Evolutionary conservation across 106 monocot genomes (phyloP).

Genomic region (Narthecium ossifragum): DNA sequence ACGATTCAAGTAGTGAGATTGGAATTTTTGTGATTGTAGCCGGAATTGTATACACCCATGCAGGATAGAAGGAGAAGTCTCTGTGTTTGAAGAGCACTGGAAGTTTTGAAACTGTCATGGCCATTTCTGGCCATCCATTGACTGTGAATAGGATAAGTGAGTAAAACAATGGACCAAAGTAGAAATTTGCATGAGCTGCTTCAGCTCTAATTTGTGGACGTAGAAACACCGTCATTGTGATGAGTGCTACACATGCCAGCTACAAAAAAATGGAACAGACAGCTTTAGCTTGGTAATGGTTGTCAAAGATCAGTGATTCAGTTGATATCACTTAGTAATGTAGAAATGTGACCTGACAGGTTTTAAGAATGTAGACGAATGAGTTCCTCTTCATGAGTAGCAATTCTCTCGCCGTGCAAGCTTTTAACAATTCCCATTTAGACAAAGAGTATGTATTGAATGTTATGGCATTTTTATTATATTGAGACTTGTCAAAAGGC

Average conservation of each 20-base stretch:
- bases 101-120: constrained; percentile 59
- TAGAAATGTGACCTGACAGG: constrained; percentile 34
- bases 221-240: constrained; percentile 55
- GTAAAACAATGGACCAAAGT: constrained; percentile 59
- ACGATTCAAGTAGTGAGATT: constrained; percentile 65
- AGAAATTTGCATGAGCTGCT: constrained; percentile 51
- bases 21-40: constrained; percentile 53
- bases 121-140: constrained; percentile 62
- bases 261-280: constrained; percentile 16
- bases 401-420: not conserved
- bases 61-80: constrained; percentile 81
- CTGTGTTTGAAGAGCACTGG: constrained; percentile 83
- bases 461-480: not conserved
- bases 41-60: constrained; percentile 80
- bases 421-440: constrained; percentile 5
- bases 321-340: not conserved
- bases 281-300: not conserved
- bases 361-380: constrained; percentile 57
- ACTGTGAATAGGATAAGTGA: constrained; percentile 40
- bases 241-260: constrained; percentile 40
- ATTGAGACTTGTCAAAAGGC: constrained; percentile 1
- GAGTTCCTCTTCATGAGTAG: constrained; percentile 2
- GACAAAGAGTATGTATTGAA: not conserved
- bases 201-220: constrained; percentile 43
- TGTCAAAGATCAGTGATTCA: not conserved